Conservation (phyloP, 768 basidiomycete species). For the Tylopilus rubrobrunneus region DNA sequence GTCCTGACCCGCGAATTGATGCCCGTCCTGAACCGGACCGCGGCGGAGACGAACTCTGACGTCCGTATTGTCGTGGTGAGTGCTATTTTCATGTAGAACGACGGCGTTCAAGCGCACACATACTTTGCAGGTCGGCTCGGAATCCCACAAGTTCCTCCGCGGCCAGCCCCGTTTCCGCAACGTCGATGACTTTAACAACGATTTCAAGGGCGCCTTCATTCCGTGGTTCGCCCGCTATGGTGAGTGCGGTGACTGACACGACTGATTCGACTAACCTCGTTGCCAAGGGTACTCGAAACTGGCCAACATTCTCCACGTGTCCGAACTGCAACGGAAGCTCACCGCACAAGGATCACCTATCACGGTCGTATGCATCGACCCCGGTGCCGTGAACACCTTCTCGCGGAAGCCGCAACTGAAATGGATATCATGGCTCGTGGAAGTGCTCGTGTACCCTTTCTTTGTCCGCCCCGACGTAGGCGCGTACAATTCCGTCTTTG, state of each 20-base stretch:
- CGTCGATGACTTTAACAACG: conserved; percentile 35
- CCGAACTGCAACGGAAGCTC: conserved; percentile 46
- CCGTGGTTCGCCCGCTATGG: conserved; percentile 31
- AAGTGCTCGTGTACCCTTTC: conserved; percentile 16
- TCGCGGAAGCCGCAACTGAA: conserved; percentile 18
- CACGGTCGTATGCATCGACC: conserved; percentile 27
- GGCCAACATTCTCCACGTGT: conserved; percentile 46
- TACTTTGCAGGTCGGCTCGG: conserved; percentile 33
- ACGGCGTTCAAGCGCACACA: neutral
- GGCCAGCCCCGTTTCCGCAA: conserved; percentile 25
- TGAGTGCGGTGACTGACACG: conserved; percentile 6
- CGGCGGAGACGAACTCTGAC: conserved; percentile 44
- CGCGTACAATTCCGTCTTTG: conserved; percentile 25
- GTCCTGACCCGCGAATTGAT: conserved; percentile 52
- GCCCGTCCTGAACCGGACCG: conserved; percentile 49
- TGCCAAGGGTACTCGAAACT: conserved; percentile 47
- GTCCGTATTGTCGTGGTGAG: conserved; percentile 59
- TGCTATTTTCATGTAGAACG: neutral
- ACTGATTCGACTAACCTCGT: neutral
- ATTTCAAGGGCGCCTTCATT: conserved; percentile 24
- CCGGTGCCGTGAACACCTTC: conserved; percentile 33
- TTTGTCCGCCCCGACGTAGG: conserved; percentile 21
- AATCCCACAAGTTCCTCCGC: conserved; percentile 20
- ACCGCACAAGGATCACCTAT: conserved; percentile 23
- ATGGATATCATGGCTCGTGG: conserved; percentile 19